Evolutionary conservation across 2,329 filamentous ascomycete species (phyloP).

Genomic region (Sporothrix brunneoviolacea): DNA sequence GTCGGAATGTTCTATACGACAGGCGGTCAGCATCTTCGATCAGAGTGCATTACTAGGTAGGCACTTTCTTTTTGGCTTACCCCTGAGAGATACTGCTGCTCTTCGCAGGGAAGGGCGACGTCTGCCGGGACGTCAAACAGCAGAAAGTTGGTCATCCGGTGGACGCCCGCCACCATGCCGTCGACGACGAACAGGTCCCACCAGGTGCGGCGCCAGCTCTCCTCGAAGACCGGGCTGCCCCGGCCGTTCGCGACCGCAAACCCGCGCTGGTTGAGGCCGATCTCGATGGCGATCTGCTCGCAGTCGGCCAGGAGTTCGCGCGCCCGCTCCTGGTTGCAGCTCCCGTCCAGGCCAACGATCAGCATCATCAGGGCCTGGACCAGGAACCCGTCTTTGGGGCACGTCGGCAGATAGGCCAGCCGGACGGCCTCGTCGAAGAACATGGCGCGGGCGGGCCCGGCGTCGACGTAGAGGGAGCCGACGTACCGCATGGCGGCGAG

Average conservation of each 20-base stretch:
- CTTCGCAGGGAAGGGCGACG: slow-evolving; percentile 74
- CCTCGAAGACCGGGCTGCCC: slow-evolving; percentile 63
- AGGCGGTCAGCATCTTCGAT: too few species aligned
- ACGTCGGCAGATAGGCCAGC: slow-evolving; percentile 40
- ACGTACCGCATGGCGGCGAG: slow-evolving; percentile 50
- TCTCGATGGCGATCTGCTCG: slow-evolving; percentile 64
- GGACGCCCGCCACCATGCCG: slow-evolving; percentile 76
- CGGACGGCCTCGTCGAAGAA: slow-evolving; percentile 54
- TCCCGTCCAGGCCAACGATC: slow-evolving; percentile 71
- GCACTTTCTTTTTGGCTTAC: slow-evolving; percentile 36
- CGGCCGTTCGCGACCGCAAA: slow-evolving; percentile 60
- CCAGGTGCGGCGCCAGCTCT: slow-evolving; percentile 84
- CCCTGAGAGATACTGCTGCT: slow-evolving; percentile 59
- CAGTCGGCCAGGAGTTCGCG: slow-evolving; percentile 60
- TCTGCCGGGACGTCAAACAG: slow-evolving; percentile 61
- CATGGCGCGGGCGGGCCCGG: slow-evolving; percentile 37
- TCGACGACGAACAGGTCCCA: slow-evolving; percentile 81
- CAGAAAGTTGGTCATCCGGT: slow-evolving; percentile 62
- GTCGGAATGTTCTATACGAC: slow-evolving; percentile 50
- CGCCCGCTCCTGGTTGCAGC: slow-evolving; percentile 63
- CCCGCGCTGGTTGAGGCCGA: slow-evolving; percentile 65
- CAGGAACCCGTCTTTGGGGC: slow-evolving; percentile 51
- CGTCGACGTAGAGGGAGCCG: slow-evolving; percentile 49
- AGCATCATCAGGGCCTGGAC: slow-evolving; percentile 75
- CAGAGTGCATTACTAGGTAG: too few species aligned